phyloP scores from a whole-genome alignment of 305 asterid genomes.

The Solanum hybrid region DNA sequence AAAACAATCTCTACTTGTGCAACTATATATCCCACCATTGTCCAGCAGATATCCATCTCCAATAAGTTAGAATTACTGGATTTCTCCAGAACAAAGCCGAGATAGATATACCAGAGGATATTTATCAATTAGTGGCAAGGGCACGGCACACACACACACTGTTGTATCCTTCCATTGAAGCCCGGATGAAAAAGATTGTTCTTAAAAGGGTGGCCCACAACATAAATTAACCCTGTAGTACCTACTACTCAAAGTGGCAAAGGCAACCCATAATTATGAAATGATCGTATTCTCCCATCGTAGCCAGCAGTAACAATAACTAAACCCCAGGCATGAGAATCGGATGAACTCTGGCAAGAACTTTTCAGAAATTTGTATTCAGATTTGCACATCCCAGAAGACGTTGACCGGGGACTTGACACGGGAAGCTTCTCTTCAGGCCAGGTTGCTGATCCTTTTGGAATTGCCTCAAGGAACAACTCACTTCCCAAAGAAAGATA shows the following conservation, averaged over 20 bases:
- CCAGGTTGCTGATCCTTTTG: constrained; percentile 89
- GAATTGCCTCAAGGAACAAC: constrained; percentile 41
- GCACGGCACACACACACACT: background rate
- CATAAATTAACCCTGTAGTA: constrained; percentile 1
- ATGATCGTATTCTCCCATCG: constrained; percentile 81
- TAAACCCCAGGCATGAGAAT: constrained; percentile 70
- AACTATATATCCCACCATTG: constrained; percentile 1
- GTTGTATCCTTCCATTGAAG: background rate
- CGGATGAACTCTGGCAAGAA: constrained; percentile 55
- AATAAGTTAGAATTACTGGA: constrained; percentile 5
- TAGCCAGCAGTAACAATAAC: constrained; percentile 78
- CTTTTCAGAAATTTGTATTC: constrained; percentile 54
- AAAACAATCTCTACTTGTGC: constrained; percentile 11
- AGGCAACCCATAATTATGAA: constrained; percentile 84
- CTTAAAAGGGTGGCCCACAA: background rate
- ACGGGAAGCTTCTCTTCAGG: constrained; percentile 86
- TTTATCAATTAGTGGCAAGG: background rate
- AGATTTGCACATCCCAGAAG: constrained; percentile 45
- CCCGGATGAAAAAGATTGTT: background rate
- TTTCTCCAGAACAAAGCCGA: background rate
- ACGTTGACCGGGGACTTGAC: constrained; percentile 19
- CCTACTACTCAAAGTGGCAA: constrained; percentile 30
- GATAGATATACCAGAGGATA: background rate
- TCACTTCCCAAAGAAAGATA: constrained; percentile 52
- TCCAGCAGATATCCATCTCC: constrained; percentile 4